Evolutionary conservation across 768 basidiomycete genomes (phyloP), one percentile per base, ranked within the genome.

Genomic region (Boletus insuetus): DNA sequence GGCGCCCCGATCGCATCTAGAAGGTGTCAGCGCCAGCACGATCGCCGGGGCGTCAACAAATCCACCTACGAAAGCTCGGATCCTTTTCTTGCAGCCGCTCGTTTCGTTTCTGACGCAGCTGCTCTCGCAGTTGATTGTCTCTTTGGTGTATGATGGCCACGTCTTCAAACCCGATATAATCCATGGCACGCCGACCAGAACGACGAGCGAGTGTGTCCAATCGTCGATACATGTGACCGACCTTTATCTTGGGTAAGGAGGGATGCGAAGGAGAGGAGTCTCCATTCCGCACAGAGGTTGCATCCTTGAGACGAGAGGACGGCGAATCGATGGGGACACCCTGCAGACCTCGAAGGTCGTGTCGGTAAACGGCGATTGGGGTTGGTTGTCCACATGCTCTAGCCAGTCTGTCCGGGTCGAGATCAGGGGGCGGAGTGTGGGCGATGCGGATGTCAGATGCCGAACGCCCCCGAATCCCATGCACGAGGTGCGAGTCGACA

Each of bases 1-100:
- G 73, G 61, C n/a, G 70, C 59, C 0, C 73, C 75, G 47, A 78
- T 73, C 9, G 71, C 69, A 26, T 66, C 77, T 78, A 47, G 12
- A 40, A 12, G 16, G 41, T 3, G 29, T 54, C 8, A 46, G 46
- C 4, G 42, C 0, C 3, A 3, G 22, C 4, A 39, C 22, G 26
- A 37, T 11, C 9, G 11, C 3, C 1, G 2, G 2, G 19, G 2
- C 9, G 17, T 20, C 50, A 35, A 19, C 12, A 8, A 55, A 48
- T 46, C 46, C 22, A 66, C 70, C 16, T 55, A 69, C 70, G 63
- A 53, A 69, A 69, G 35, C 35, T 59, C 8, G 61, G 52, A 38
- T 68, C 68, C 39, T 31, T 64, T 35, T 62, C 59, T n/a, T 63
- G 58, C 31, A 60, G 29, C 4, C 58, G 58, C 5, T 60, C 64